Base-by-base conservation (phyloP, 768 basidiomycete genomes). In the Boletus tomentosulus region DNA sequence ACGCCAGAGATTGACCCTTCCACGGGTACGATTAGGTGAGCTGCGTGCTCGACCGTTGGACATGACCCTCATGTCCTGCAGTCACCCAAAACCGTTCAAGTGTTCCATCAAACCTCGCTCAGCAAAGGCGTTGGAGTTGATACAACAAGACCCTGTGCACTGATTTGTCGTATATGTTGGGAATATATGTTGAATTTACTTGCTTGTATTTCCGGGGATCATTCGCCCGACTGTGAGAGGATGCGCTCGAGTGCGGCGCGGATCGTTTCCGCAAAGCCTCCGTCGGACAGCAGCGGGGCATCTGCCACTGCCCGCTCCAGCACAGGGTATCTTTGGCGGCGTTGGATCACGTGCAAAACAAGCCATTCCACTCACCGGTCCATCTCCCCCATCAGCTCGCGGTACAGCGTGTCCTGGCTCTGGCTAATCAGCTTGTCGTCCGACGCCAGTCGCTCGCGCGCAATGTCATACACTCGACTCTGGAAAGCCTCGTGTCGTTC, bases 341-440 rank as follows among this genome's bases (percentile, higher is more conserved):
- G n/a, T 30, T 35, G 24, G 34, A 15, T 24, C 6, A 12, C 11
- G 3, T 9, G 19, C n/a, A 39, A 12, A 37, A 19, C 25, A 12
- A 35, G 10, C 34, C 34, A n/a, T 8, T 7, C 39, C 16, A 48
- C 63, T n/a, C 22, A 83, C 87, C 86, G 78, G 67, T 87, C 85
- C 28, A 89, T 73, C 62, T 90, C 86, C 45, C 87, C 85, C 73
- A 84, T 77, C 13, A 90, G 69, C 58, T 88, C 87, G 53, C 77
- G 72, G 57, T 81, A 73, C n/a, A 81, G 71, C 10, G 68, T 67
- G 2, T 86, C 84, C 45, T 77, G 77, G 2, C 80, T 66, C 63
- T 77, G 74, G 46, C 77, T 76, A 13, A 79, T 73, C 44, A 87
- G 65, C 57, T 79, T 79, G 41, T 73, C 74, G 56, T 87, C 84